Percentiles rank a stretch among this genome's conserved stretches.
These are phyloP conservation scores for Rubroboletus pulcherrimus DNA, from an alignment of 768 basidiomycete species.

Conservation along the genomic window DNA sequence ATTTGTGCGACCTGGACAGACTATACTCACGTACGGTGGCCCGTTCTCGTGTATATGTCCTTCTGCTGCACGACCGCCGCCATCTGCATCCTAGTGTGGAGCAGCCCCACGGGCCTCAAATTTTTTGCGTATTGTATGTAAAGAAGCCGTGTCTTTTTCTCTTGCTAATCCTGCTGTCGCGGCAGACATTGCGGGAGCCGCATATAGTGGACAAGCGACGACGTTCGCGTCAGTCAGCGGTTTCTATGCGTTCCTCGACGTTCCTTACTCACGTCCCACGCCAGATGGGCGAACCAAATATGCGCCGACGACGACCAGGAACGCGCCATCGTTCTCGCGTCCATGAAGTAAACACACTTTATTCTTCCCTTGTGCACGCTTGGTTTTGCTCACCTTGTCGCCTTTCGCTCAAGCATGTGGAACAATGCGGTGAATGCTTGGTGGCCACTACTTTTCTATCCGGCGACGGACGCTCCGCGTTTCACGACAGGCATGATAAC, in stretches of 20 bases:
- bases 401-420: slow-evolving; percentile 51
- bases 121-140: slow-evolving; percentile 71
- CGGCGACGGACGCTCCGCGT: slow-evolving; percentile 65
- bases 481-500: slow-evolving; percentile 69
- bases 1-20: slow-evolving; percentile 66
- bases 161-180: background rate
- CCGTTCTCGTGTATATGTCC: slow-evolving; percentile 62
- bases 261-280: slow-evolving; percentile 1
- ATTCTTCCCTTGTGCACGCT: background rate
- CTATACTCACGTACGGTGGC: slow-evolving; percentile 52
- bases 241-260: background rate
- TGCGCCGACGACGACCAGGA: slow-evolving; percentile 69
- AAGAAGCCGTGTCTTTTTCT: background rate
- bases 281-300: slow-evolving; percentile 77
- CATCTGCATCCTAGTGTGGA: slow-evolving; percentile 60
- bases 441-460: slow-evolving; percentile 71
- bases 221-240: slow-evolving; percentile 58
- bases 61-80: slow-evolving; percentile 50
- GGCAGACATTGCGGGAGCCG: slow-evolving; percentile 56
- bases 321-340: slow-evolving; percentile 64
- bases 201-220: slow-evolving; percentile 72
- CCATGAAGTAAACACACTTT: slow-evolving; percentile 57
- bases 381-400: background rate
- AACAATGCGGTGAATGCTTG: slow-evolving; percentile 65
- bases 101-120: slow-evolving; percentile 55